These are phyloP conservation scores for Euphorbia tirucalli DNA, from an alignment of 345 rosid genomes.

Conservation along the genomic window DNA sequence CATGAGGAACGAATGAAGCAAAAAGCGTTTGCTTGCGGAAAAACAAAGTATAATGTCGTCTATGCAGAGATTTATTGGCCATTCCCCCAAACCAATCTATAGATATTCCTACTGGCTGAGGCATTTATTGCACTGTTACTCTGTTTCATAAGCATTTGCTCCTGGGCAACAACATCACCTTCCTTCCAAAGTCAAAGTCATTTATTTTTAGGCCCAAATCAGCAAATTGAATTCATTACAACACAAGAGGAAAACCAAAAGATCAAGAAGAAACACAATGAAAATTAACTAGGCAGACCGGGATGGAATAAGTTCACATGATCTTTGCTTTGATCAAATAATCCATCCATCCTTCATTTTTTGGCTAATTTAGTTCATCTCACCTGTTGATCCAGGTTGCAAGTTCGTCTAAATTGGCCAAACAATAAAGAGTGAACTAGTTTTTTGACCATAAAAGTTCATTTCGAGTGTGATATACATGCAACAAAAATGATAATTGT, in stretches of 20 bases:
- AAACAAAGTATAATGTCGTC: not conserved
- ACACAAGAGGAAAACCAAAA: not conserved
- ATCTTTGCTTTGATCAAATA: too few relatives aligned
- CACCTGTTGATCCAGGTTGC: too few relatives aligned
- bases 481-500: too few relatives aligned
- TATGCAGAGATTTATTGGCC: not conserved
- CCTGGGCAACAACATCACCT: conserved; percentile 57
- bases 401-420: too few relatives aligned
- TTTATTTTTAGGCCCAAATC: not conserved
- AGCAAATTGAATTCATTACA: too few relatives aligned
- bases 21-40: conserved; percentile 13
- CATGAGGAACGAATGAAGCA: conserved; percentile 26
- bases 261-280: not conserved
- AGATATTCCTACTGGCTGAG: conserved; percentile 59
- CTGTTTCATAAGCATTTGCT: conserved; percentile 63
- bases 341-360: too few relatives aligned
- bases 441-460: too few relatives aligned
- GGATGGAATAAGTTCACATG: too few relatives aligned
- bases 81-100: conserved; percentile 56
- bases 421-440: too few relatives aligned
- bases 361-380: too few relatives aligned
- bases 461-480: too few relatives aligned
- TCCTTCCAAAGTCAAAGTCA: conserved; percentile 36
- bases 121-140: conserved; percentile 47
- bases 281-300: too few relatives aligned